phyloP scores from a whole-genome alignment of 257 asterid species.

The Primulina eburnea region DNA sequence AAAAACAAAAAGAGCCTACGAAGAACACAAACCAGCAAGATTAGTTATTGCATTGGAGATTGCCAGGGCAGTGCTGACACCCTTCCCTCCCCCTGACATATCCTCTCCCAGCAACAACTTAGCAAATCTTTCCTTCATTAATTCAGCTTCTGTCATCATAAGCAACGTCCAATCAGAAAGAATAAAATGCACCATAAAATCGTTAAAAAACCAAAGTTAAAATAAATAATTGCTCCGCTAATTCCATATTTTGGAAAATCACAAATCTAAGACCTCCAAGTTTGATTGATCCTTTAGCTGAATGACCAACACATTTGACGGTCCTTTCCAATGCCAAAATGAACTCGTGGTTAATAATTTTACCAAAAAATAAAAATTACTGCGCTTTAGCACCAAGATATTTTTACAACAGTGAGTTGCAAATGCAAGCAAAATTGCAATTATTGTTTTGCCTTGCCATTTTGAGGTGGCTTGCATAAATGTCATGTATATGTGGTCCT shows the following conservation, averaged over 20 bases:
- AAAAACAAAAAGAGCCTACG: slow-evolving; percentile 3
- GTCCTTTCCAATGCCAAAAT: neutral
- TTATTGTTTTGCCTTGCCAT: neutral
- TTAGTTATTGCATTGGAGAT: slow-evolving; percentile 89
- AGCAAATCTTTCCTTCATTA: slow-evolving; percentile 83
- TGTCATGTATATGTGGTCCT: neutral
- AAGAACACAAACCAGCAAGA: slow-evolving; percentile 63
- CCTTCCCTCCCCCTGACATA: slow-evolving; percentile 97
- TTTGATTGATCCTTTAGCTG: neutral
- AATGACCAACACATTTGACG: neutral
- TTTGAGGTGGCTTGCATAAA: neutral
- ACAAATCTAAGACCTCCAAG: neutral
- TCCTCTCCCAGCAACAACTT: slow-evolving; percentile 89
- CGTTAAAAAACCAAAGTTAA: neutral
- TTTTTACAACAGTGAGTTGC: neutral
- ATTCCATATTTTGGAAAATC: neutral
- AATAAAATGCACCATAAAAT: neutral
- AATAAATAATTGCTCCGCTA: neutral
- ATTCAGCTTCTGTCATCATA: slow-evolving; percentile 51
- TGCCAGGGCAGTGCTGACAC: slow-evolving; percentile 85
- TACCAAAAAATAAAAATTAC: neutral
- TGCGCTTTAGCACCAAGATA: neutral
- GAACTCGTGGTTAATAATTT: neutral
- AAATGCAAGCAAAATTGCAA: neutral
- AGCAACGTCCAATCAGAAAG: slow-evolving; percentile 12